Evolutionary conservation across 2,329 filamentous ascomycete species (phyloP), one percentile per base, ranked within the genome.

Genomic region (Dactylellina cionopaga): DNA sequence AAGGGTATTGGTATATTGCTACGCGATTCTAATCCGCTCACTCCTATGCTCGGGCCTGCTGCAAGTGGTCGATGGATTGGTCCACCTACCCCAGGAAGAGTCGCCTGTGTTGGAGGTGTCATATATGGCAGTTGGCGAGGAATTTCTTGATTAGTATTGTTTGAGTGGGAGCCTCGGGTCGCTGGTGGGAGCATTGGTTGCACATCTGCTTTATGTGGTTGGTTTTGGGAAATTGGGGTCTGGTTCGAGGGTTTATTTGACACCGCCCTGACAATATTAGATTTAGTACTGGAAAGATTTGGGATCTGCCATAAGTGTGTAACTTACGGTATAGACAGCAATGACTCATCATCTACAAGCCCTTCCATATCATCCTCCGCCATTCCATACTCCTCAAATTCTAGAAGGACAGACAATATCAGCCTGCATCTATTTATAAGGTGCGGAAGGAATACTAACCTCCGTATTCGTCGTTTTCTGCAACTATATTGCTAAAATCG

Each of bases 361-460:
- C 54, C 69, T 54, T 74, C 69, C 46, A 74, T 66, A 19, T 74
- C 69, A 35, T 74, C 62, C 39, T 74, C 69, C 1, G 55, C 69
- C 69, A 74, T 68, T 1, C 60, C 60, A 43, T 66, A 74, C 7
- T 74, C 69, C 19, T 72, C 68, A 24, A 72, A 72, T 17, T 72
- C 60, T 65, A 13, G 29, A 15, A 17, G 6, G 19, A 39, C n/a
- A 33, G 13, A 4, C 24, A 25, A 52, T 10, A 7, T 9, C 25
- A 15, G n/a, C n/a, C n/a, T 35, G 11, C n/a, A 31, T 52, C 19
- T 41, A 19, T 33, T 35, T 43, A 11, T 13, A 9, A 22, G 27
- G 11, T 7, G 27, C 37, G 9, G 19, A 13, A 24, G n/a, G 31
- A 13, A 2, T 10, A 9, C 43, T 31, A 24, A 68, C 63, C 69